Base-by-base conservation (phyloP, 148 eudicot species). In the Salicornia ramosissima region DNA sequence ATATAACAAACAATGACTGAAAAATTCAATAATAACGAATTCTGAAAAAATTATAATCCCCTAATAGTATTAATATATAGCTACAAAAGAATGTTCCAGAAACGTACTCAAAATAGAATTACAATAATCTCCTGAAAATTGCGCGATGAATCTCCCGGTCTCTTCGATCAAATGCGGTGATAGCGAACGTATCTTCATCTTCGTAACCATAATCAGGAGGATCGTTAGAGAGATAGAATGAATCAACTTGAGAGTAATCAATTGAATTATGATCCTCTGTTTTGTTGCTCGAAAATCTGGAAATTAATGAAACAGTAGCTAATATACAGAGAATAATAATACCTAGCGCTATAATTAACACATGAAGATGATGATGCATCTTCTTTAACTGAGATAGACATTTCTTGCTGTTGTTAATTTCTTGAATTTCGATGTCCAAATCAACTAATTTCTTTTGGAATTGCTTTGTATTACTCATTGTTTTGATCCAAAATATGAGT, bases 221-320 rank as follows among this genome's bases (percentile, higher is more conserved):
- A 2, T 52, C 68, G 42, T 72, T 72, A 51, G 52, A 40, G 14
- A 59, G 18, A 21, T 64, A 72, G 63, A 72, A 72, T 15, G 75
- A 72, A 72, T 72, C 75, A 26, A 68, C 63, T 64, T 28, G 64
- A 54, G 34, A 59, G 45, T 72, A 72, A 62, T 62, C 47, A 34
- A 12, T 11, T 0, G 53, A 53, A 11, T 2, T 62, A 60, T 60
- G 21, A 53, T 52, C 28, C 19, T 39, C 68, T 36, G 5, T 50
- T 63, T 18, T 45, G 39, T 28, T 36, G n/a, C 33, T 62, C 29
- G 24, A 40, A 28, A 52, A 52, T 52, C 52, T 13, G 18, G 49
- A 24, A 21, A 63, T 25, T 8, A 72, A 26, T 28, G 64, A 62
- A 11, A 47, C 63, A 29, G 39, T n/a, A 14, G 31, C 54, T 2